Percentiles rank a stretch among this genome's conserved stretches.
Evolutionary conservation across 768 basidiomycete genomes (phyloP).

Genomic region (Xanthoconium stramineum): DNA sequence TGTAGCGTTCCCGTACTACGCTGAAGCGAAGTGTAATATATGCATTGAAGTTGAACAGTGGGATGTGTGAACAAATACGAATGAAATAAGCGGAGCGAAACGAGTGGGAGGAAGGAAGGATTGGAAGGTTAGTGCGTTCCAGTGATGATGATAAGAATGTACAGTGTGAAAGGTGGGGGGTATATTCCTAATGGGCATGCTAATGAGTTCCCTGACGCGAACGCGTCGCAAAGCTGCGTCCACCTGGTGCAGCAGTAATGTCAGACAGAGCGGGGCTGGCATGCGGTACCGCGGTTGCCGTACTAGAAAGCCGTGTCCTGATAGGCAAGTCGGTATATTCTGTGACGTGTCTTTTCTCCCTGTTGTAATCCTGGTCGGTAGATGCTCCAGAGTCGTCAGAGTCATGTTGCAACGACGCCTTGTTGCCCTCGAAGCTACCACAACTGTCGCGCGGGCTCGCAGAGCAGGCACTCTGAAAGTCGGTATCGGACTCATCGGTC

Average conservation of each 20-base stretch:
- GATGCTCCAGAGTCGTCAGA: conserved; percentile 32
- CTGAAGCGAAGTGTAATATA: conserved; percentile 21
- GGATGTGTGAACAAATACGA: conserved; percentile 27
- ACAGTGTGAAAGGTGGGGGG: conserved; percentile 21
- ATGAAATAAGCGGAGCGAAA: conserved; percentile 15
- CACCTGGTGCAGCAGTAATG: conserved; percentile 32
- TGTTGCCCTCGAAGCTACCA: conserved; percentile 40
- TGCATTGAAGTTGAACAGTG: conserved; percentile 25
- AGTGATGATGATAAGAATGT: conserved; percentile 18
- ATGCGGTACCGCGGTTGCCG: conserved; percentile 48
- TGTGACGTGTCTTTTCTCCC: conserved; percentile 27
- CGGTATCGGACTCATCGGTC: conserved; percentile 78
- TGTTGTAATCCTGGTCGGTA: conserved; percentile 31
- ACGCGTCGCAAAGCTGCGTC: conserved; percentile 22
- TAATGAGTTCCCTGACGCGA: conserved; percentile 19
- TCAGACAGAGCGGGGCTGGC: conserved; percentile 40
- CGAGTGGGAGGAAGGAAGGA: conserved; percentile 18
- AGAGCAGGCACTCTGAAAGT: conserved; percentile 86
- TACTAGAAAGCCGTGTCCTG: conserved; percentile 57
- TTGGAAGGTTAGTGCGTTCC: conserved; percentile 14
- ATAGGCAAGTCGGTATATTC: conserved; percentile 35
- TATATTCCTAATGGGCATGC: conserved; percentile 27
- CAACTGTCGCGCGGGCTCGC: conserved; percentile 69
- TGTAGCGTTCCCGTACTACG: conserved; percentile 27
- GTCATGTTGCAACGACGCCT: conserved; percentile 16